phyloP scores from a whole-genome alignment of 345 rosid genomes.

The Aurinia saxatilis region DNA sequence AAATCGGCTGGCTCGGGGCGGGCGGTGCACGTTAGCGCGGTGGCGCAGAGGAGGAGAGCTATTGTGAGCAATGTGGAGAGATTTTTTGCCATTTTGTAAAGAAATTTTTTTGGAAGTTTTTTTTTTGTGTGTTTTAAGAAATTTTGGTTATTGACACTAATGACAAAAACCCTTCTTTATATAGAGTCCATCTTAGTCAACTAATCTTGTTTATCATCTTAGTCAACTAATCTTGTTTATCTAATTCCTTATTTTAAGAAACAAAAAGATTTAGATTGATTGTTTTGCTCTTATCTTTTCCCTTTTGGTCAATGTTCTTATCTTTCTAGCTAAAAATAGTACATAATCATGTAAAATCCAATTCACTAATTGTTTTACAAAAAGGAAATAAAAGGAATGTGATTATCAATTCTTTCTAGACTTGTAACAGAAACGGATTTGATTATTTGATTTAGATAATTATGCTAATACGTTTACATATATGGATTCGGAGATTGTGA shows the following conservation, averaged over 20 bases:
- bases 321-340: not conserved
- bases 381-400: too few species aligned
- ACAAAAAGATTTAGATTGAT: not conserved
- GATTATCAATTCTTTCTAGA: too few species aligned
- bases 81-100: constrained; percentile 11
- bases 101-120: not conserved
- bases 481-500: not conserved
- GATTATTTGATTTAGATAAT: not conserved
- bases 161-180: constrained; percentile 6
- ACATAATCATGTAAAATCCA: not conserved
- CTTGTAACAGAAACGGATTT: not conserved
- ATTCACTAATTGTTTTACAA: too few species aligned
- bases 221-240: constrained; percentile 11
- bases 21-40: constrained; percentile 15
- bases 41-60: constrained; percentile 9
- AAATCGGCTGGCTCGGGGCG: constrained; percentile 14
- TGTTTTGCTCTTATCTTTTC: constrained; percentile 13
- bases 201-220: not conserved
- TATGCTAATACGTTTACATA: not conserved
- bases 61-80: constrained; percentile 13
- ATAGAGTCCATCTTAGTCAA: constrained; percentile 18
- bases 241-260: not conserved
- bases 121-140: not conserved
- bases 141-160: constrained; percentile 2
- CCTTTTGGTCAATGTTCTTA: constrained; percentile 3